Evolutionary conservation across 2,329 filamentous ascomycete species (phyloP).

Genomic region (Fusarium nisikadoi): DNA sequence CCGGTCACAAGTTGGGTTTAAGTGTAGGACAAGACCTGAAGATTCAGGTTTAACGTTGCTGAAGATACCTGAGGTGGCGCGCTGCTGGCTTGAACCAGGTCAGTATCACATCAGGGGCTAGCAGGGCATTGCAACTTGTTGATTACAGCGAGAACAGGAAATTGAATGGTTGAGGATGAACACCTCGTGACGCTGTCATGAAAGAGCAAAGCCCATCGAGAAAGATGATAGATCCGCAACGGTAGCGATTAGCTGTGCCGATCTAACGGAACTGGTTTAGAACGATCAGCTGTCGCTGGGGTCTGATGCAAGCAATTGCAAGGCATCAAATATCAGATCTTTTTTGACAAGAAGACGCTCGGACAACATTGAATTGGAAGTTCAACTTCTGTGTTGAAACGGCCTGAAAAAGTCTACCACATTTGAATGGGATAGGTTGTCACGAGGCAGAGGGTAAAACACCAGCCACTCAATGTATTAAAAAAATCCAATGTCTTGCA

Average conservation of each 20-base stretch:
- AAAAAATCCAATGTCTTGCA: constrained; percentile 12
- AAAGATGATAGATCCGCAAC: not conserved
- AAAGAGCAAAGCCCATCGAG: not conserved
- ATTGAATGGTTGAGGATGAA: not conserved
- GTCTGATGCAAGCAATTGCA: constrained; percentile 34
- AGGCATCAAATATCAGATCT: constrained; percentile 13
- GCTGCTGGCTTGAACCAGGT: not conserved
- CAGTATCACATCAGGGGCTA: not conserved
- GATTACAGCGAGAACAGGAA: not conserved
- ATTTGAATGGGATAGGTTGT: not conserved
- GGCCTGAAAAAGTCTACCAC: not conserved
- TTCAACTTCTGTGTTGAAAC: constrained; percentile 9
- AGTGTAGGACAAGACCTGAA: not conserved
- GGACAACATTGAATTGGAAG: not conserved
- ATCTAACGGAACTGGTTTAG: constrained; percentile 23
- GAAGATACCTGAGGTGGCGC: not conserved
- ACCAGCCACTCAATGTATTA: constrained; percentile 26
- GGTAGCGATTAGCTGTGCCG: constrained; percentile 27
- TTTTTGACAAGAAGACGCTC: not conserved
- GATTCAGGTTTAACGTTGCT: constrained; percentile 13
- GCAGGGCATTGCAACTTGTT: not conserved
- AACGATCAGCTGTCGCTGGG: constrained; percentile 26
- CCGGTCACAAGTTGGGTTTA: constrained; percentile 25
- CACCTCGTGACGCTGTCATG: not conserved
- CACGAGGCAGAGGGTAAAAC: not conserved